Evolutionary conservation across 768 basidiomycete genomes (phyloP).

Genomic region (Lactarius tabidus): DNA sequence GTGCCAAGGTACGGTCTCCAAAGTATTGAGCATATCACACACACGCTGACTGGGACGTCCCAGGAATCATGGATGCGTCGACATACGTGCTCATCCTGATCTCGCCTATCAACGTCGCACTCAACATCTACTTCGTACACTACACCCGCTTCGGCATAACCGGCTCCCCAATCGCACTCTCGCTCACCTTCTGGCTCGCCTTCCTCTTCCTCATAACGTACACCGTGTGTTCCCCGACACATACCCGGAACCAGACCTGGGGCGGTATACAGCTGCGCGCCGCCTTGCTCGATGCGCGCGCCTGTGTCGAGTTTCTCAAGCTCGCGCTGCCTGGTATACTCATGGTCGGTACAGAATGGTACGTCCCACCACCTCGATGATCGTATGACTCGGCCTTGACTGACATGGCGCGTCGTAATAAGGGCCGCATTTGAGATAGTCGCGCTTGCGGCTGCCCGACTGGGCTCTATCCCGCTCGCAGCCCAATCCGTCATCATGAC

Average conservation of each 20-base stretch:
- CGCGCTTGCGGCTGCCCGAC: constrained; percentile 66
- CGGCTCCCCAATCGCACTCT: constrained; percentile 64
- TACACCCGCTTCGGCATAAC: constrained; percentile 57
- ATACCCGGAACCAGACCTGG: constrained; percentile 60
- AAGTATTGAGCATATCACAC: not conserved
- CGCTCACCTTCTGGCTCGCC: constrained; percentile 66
- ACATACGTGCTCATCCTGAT: constrained; percentile 59
- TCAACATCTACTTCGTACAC: constrained; percentile 62
- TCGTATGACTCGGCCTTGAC: not conserved
- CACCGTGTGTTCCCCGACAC: constrained; percentile 48
- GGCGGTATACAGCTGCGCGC: constrained; percentile 47
- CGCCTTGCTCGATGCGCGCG: constrained; percentile 44
- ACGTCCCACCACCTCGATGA: constrained; percentile 18
- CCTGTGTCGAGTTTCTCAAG: constrained; percentile 55
- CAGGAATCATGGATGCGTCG: constrained; percentile 73
- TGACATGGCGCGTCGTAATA: no score
- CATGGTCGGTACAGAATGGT: constrained; percentile 83
- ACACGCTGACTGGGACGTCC: not conserved
- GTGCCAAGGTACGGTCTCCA: constrained; percentile 54
- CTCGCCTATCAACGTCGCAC: constrained; percentile 59
- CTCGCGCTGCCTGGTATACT: constrained; percentile 74
- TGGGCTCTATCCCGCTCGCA: constrained; percentile 63
- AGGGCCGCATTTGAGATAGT: constrained; percentile 85
- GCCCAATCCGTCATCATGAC: constrained; percentile 81
- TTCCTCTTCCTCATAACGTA: constrained; percentile 51